Base-by-base conservation (phyloP, 1,139 yeast species). In the Ogataea hybrid region DNA sequence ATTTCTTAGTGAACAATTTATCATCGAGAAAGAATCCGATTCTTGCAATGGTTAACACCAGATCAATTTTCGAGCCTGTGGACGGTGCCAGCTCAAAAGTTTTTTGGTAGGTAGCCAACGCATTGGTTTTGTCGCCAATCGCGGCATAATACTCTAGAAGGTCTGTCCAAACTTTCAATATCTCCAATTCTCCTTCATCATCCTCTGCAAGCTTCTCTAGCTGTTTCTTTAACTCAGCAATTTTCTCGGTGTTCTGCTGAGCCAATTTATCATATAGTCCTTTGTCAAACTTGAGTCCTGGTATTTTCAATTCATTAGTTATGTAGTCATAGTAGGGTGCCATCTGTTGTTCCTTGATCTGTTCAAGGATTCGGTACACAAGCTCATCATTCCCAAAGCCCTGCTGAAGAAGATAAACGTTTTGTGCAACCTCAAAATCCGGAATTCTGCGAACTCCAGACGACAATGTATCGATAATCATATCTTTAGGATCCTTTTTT, bases 171-270 rank as follows among this genome's bases (percentile, higher is more conserved):
- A 84, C 81, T 50, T 83, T 83, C 9, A 87, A 80, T 33, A 81
- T 75, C 58, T 89, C 96, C 55, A 85, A 69, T 58, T 87, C 95
- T 31, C 95, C 95, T 61, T 92, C 97, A 58, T 88, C 96, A 46
- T 85, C 88, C 45, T 79, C 84, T 55, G 86, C 90, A 22, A 94
- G 86, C 53, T 80, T 84, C 46, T 76, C 77, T 50, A 92, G 81
- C 42, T 75, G 69, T 43, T 72, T 73, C 57, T 82, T 79, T 53
- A 90, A 71, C 44, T 72, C 76, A 12, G 68, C 67, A 32, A 85
- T 72, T 43, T 76, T 73, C 33, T 62, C 67, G 17, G 74, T 77
- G 61, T 90, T 92, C 32, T 62, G 70, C 6, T 62, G 65, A n/a
- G 61, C 55, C 56, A 89, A 62, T 32, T 69, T 53, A 25, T 75